Evolutionary conservation across 305 asterid genomes (phyloP), one percentile per base, ranked within the genome.

Genomic region (Fraxinus baroniana): DNA sequence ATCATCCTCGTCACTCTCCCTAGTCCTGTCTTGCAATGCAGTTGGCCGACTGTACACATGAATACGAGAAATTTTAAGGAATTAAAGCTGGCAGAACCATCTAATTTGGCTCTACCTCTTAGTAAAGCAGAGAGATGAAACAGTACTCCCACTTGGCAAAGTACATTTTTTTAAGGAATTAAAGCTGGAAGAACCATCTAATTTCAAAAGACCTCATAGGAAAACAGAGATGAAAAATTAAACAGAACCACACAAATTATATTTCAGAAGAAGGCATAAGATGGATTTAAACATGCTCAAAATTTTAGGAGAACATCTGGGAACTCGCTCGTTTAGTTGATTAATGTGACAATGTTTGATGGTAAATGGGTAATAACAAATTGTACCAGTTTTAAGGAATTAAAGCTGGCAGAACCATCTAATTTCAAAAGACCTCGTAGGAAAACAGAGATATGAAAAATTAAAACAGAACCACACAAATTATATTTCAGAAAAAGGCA

Each of bases 1-100:
- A 87, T 94, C 99, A 79, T 94, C 99, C 86, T 93, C 99, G 17
- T 97, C 99, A 83, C 99, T 97, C 80, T 97, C 99, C 87, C 98
- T 90, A 78, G 87, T 86, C 87, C 97, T 90, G 87, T 94, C 98
- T 28, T 91, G 98, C 81, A 94, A 89, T 82, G 98, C 92, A 87
- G 98, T 90, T 74, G 99, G 99, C 22, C 99, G 98, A 81, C 99
- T 96, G 93, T 90, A 91, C 77, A 87, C 72, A 74, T 64, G 26
- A 77, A 76, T 80, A 60, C 79, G 82, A 32, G 79, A 76, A 5
- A 26, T 33, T 64, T 73, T 62, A 46, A 37, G 33, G 76, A 64
- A 78, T 18, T 36, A 70, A 30, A 84, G 82, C 78, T 17, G 79
- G 76, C 62, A 75, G 84, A 75, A 74, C 68, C 72, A 28, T 28